Evolutionary conservation across 495 filamentous ascomycete species (phyloP), one percentile per base, ranked within the genome.

Genomic region (Jackrogersella minutella): DNA sequence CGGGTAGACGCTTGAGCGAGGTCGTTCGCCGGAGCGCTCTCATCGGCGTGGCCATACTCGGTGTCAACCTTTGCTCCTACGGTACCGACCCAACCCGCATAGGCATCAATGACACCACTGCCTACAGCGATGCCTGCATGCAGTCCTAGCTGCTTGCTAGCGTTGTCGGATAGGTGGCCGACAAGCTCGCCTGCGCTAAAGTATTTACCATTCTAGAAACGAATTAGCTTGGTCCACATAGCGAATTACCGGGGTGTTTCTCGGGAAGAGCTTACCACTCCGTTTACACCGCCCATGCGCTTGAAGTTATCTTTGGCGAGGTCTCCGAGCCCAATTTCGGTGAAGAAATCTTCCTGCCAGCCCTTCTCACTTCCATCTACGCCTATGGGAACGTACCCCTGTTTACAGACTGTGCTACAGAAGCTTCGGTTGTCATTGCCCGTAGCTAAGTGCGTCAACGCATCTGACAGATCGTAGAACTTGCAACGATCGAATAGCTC

Each of bases 361-460:
- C 95, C 95, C 78, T 97, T 99, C 14, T 97, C 92, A 77, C 93
- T 97, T 34, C 94, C 94, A 71, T 99, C 95, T 16, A 97, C 92
- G 37, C 95, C 95, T 11, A 97, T 90, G 0, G 95, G 95, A 1
- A 99, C 91, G 73, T 87, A 97, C 0, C 94, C 95, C 72, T 98
- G 95, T 77, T 97, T 98, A 77, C 95, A 97, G 16, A 97, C 91
- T 2, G 92, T 88, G 62, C 91, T 96, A 75, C 94, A 98, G 72
- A 92, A 97, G 77, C 92, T 96, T 60, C 95, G 80, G 36, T 88
- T 93, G 77, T 98, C 93, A 55, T 87, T 91, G 3, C 94, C 95
- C n/a, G 95, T 97, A 14, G 95, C 95, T 60, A 99, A 84, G 72
- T 97, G 93, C 0, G 95, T 97, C 56, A 99, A 80, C n/a, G 90